Percentiles rank a stretch among this genome's conserved stretches.
Conservation (phyloP, 139 green algal genomes). For the Micractinium conductrix region DNA sequence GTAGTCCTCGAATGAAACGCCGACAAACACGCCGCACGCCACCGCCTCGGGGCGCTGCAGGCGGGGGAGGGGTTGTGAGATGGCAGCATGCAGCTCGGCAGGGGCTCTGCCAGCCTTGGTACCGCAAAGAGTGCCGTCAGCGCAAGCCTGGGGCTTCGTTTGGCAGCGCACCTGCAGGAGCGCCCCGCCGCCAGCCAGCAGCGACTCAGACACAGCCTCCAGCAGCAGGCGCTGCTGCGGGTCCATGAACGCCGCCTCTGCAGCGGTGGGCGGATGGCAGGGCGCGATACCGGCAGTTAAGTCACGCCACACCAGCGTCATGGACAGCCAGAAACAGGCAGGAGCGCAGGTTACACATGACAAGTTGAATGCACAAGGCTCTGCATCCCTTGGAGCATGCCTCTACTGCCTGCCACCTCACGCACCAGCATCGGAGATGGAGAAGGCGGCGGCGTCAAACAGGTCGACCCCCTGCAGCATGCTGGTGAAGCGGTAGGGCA, state of each 20-base stretch:
- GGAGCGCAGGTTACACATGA: too few species aligned
- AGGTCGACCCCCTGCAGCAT: constrained; percentile 55
- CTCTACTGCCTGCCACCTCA: too few species aligned
- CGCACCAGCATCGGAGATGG: constrained; percentile 50
- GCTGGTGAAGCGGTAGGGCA: constrained; percentile 49
- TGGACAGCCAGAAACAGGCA: too few species aligned
- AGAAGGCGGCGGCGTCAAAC: constrained; percentile 65
- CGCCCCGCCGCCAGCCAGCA: neutral
- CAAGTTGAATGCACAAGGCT: too few species aligned
- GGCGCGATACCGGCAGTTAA: too few species aligned
- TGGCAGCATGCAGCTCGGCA: neutral
- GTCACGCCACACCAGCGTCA: too few species aligned
- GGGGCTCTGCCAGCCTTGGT: too few species aligned
- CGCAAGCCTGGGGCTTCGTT: too few species aligned
- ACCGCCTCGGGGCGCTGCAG: neutral
- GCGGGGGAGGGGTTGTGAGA: too few species aligned
- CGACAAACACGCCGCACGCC: constrained; percentile 75
- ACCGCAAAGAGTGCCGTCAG: too few species aligned
- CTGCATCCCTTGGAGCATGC: too few species aligned
- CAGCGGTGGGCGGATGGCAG: too few species aligned
- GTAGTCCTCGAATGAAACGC: constrained; percentile 81
- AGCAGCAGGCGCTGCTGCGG: constrained; percentile 85
- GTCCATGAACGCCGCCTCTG: constrained; percentile 78
- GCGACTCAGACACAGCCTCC: constrained; percentile 44
- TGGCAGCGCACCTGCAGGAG: constrained; percentile 18